Evolutionary conservation across 163 green algal species (phyloP), one percentile per base, ranked within the genome.

Genomic region (Chlamydomonas reinhardtii): DNA sequence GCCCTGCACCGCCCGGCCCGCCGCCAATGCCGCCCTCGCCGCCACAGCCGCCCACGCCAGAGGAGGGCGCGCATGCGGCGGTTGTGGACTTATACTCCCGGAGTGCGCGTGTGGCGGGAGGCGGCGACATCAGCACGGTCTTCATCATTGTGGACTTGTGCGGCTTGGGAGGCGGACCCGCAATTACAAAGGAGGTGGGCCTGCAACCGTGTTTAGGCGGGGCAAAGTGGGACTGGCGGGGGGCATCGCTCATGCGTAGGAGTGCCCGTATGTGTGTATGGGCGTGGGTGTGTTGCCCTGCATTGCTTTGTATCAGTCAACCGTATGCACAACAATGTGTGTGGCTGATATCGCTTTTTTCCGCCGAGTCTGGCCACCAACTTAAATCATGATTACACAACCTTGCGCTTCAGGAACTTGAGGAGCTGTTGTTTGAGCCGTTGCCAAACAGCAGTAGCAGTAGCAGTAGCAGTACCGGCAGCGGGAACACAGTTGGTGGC

Each of bases 71-170:
- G 25, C 37, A 39, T 35, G 15, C 32, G 0, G 71, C 59, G 34
- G 39, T 61, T 22, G 71, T 76, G 24, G 22, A 43, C 37, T 15
- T 34, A 24, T 76, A 35, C 37, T 31, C 71, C 29, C 4, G 37
- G 1, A 37, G 37, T 8, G 37, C 24, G 9, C 29, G 61, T 31
- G 61, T 29, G 61, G 24, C 24, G 61, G 4, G 61, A 22, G 24
- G 24, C 61, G 61, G 61, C 61, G 61, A n/a, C 25, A 68, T n/a
- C 16, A 31, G 61, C 24, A 68, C 61, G 16, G 39, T 85, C n/a
- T 85, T 78, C 79, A 68, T 85, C 48, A 64, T 85, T 4, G 68
- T 85, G 66, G 69, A 74, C 43, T 29, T 85, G n/a, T 85, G 79
- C 79, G 68, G 79, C 48, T 43, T 61, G 32, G 74, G 74, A 0